These are phyloP conservation scores for Euptelea pleiosperma DNA, from an alignment of 164 flowering plant genomes.

Conservation along the genomic window DNA sequence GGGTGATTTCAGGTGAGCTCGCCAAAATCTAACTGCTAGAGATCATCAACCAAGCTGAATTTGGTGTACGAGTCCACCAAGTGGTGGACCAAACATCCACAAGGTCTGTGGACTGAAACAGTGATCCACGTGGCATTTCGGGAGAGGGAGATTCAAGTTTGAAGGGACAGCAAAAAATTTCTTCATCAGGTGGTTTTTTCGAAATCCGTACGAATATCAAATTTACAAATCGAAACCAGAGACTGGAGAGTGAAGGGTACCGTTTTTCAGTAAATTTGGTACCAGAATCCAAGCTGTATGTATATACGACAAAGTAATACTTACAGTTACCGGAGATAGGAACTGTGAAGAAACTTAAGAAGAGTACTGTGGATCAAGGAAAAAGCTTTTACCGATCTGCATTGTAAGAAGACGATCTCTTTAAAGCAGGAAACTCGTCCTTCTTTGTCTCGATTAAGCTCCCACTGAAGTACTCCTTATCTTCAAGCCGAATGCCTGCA, in stretches of 20 bases:
- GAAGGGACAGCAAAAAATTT: too few species aligned
- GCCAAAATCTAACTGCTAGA: too few species aligned
- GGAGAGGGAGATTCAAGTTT: too few species aligned
- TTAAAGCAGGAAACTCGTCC: constrained; percentile 43
- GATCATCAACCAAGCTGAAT: too few species aligned
- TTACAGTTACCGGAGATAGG: neutral
- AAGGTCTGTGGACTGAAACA: too few species aligned
- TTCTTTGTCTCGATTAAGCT: constrained; percentile 79
- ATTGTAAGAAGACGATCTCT: constrained; percentile 81
- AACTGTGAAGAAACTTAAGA: neutral
- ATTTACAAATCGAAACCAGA: too few species aligned
- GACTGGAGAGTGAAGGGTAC: neutral
- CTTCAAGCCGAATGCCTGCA: constrained; percentile 44
- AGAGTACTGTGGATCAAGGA: neutral
- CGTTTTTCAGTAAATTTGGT: neutral
- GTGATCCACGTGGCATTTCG: too few species aligned
- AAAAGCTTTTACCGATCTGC: constrained; percentile 54
- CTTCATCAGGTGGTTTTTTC: too few species aligned
- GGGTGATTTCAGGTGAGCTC: too few species aligned
- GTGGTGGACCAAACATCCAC: too few species aligned
- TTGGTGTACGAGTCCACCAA: too few species aligned
- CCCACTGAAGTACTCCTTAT: constrained; percentile 91
- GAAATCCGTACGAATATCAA: too few species aligned
- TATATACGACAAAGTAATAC: neutral
- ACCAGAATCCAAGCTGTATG: neutral